Evolutionary conservation across 1,284 basidiomycete genomes (phyloP).

Genomic region (Meripilus lineatus): DNA sequence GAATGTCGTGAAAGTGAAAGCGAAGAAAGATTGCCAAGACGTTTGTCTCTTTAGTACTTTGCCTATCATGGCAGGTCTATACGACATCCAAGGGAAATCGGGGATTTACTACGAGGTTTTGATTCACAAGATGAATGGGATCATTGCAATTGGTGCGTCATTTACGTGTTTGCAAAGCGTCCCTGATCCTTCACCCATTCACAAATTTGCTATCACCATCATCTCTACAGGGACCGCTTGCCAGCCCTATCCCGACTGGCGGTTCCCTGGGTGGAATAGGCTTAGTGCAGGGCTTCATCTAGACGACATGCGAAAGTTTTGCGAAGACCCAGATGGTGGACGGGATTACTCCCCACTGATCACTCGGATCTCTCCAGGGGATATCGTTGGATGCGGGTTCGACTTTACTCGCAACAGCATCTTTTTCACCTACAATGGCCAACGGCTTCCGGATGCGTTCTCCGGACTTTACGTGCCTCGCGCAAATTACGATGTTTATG

Average conservation of each 20-base stretch:
- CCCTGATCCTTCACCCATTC: not conserved
- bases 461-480: constrained; percentile 53
- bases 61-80: constrained; percentile 58
- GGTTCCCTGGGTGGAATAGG: constrained; percentile 71
- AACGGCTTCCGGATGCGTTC: constrained; percentile 54
- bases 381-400: constrained; percentile 61
- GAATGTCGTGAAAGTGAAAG: constrained; percentile 35
- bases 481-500: constrained; percentile 50
- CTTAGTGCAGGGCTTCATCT: constrained; percentile 61
- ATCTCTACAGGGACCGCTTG: constrained; percentile 54
- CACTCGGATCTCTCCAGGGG: constrained; percentile 33
- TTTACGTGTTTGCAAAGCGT: not conserved
- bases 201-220: not conserved
- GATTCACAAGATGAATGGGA: constrained; percentile 50
- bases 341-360: constrained; percentile 43
- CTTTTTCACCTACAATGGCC: constrained; percentile 67
- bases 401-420: constrained; percentile 44
- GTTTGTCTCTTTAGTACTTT: constrained; percentile 53
- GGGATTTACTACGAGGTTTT: constrained; percentile 63
- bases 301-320: constrained; percentile 70
- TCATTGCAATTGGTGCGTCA: constrained; percentile 54
- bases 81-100: constrained; percentile 43
- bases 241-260: constrained; percentile 57
- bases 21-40: constrained; percentile 39
- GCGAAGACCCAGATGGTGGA: constrained; percentile 61